phyloP scores from a whole-genome alignment of 2,329 filamentous ascomycete genomes.

The Periconia macrospinosa region DNA sequence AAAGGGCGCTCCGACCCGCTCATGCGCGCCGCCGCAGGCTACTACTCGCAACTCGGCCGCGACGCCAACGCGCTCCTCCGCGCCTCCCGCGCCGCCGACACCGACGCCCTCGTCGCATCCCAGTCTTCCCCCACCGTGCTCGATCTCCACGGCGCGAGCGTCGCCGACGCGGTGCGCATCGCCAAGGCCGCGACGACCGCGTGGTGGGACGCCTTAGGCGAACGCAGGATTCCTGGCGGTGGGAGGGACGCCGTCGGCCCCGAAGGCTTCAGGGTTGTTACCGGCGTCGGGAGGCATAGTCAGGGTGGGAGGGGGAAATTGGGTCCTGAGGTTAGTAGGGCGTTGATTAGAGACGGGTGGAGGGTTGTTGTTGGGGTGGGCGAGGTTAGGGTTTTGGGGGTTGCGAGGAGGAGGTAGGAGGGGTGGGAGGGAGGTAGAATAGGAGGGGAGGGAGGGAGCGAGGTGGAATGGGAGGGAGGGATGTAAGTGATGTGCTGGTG shows the following conservation, averaged over 20 bases:
- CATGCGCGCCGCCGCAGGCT: conserved; percentile 73
- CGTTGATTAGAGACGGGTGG: conserved; percentile 80
- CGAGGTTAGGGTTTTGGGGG: conserved; percentile 69
- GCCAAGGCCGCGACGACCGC: conserved; percentile 64
- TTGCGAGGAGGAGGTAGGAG: conserved; percentile 39
- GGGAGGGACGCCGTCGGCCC: conserved; percentile 48
- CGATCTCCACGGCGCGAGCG: conserved; percentile 83
- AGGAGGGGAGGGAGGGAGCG: too few species aligned
- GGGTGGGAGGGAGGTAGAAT: too few species aligned
- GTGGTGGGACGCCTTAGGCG: conserved; percentile 79
- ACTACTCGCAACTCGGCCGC: conserved; percentile 72
- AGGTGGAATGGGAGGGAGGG: too few species aligned
- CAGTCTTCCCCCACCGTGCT: conserved; percentile 70
- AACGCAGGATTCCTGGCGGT: conserved; percentile 58
- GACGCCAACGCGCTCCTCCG: conserved; percentile 63
- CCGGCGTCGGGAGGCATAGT: conserved; percentile 78
- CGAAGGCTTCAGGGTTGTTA: conserved; percentile 72
- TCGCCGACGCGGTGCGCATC: conserved; percentile 80
- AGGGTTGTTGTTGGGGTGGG: conserved; percentile 74
- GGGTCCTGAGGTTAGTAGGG: conserved; percentile 76
- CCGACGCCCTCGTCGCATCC: conserved; percentile 68
- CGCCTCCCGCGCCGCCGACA: conserved; percentile 64
- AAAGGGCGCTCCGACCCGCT: conserved; percentile 69
- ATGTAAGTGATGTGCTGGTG: too few species aligned
- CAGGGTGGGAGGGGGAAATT: conserved; percentile 74